phyloP scores from a whole-genome alignment of 2,329 filamentous ascomycete genomes.

The Cercospora beticola region DNA sequence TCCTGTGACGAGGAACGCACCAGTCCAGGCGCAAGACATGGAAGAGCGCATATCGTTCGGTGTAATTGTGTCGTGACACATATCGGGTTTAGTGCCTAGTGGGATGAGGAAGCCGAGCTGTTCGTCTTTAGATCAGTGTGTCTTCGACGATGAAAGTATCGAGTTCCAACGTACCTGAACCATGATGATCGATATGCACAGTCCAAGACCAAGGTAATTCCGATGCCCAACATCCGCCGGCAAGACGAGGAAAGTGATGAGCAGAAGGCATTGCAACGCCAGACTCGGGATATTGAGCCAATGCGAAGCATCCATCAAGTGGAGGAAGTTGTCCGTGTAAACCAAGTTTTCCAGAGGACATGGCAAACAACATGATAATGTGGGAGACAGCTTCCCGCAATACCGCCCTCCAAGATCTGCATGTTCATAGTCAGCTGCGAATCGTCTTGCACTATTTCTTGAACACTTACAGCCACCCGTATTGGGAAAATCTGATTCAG shows the following conservation, averaged over 20 bases:
- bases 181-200: constrained; percentile 74
- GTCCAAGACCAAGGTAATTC: constrained; percentile 79
- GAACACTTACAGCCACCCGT: constrained; percentile 62
- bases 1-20: constrained; percentile 73
- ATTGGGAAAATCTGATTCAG: constrained; percentile 58
- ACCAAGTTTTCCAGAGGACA: constrained; percentile 54
- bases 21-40: constrained; percentile 75
- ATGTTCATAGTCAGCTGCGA: background rate
- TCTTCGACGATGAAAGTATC: constrained; percentile 65
- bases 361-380: constrained; percentile 75
- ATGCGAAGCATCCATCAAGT: constrained; percentile 32
- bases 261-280: constrained; percentile 67
- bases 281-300: constrained; percentile 74
- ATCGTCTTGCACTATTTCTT: background rate
- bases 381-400: constrained; percentile 50
- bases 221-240: constrained; percentile 72
- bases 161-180: constrained; percentile 62
- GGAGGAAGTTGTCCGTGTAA: constrained; percentile 17
- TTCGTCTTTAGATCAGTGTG: constrained; percentile 39
- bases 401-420: constrained; percentile 51
- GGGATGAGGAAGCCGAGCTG: constrained; percentile 87
- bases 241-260: constrained; percentile 73
- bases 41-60: constrained; percentile 77
- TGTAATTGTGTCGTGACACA: constrained; percentile 81
- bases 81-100: constrained; percentile 66